Evolutionary conservation across 176 grass and related monocot species (phyloP).

Genomic region (Carex pumila): DNA sequence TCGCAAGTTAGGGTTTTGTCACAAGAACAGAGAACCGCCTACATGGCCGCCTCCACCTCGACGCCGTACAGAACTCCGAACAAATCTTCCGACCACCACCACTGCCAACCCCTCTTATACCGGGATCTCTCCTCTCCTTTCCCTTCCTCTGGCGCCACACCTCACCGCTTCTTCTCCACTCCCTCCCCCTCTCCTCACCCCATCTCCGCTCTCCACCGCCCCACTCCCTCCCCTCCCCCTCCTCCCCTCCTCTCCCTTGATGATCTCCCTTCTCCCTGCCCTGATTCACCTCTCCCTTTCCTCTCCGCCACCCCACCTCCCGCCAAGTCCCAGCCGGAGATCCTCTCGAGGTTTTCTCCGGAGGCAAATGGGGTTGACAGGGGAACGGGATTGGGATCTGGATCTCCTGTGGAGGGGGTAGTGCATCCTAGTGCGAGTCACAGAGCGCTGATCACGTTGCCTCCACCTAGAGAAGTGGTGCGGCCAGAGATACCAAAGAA

Average conservation of each 20-base stretch:
- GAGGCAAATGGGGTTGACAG: slow-evolving; percentile 6
- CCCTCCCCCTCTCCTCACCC: slow-evolving; percentile 57
- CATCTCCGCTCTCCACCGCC: slow-evolving; percentile 56
- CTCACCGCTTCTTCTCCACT: slow-evolving; percentile 31
- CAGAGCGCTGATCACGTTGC: slow-evolving; percentile 51
- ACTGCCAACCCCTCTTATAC: slow-evolving; percentile 54
- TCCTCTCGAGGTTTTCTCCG: slow-evolving; percentile 37
- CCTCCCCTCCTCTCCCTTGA: slow-evolving; percentile 20
- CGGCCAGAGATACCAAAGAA: slow-evolving; percentile 56
- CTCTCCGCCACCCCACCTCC: slow-evolving; percentile 24
- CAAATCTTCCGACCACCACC: slow-evolving; percentile 33
- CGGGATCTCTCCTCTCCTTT: slow-evolving; percentile 51
- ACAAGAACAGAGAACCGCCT: neutral
- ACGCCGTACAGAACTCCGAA: slow-evolving; percentile 33
- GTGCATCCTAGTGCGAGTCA: slow-evolving; percentile 26
- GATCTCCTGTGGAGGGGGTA: slow-evolving; percentile 56
- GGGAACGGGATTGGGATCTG: slow-evolving; percentile 25
- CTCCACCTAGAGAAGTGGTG: slow-evolving; percentile 61
- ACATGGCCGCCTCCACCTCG: neutral
- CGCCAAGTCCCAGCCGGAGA: slow-evolving; percentile 30
- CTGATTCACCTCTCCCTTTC: neutral
- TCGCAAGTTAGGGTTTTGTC: neutral
- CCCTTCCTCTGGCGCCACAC: slow-evolving; percentile 22
- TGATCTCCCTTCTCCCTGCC: slow-evolving; percentile 15
- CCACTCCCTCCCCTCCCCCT: slow-evolving; percentile 27